Base-by-base conservation (phyloP, 1,284 basidiomycete species). In the Xerocomus cyaneibrunnescens region DNA sequence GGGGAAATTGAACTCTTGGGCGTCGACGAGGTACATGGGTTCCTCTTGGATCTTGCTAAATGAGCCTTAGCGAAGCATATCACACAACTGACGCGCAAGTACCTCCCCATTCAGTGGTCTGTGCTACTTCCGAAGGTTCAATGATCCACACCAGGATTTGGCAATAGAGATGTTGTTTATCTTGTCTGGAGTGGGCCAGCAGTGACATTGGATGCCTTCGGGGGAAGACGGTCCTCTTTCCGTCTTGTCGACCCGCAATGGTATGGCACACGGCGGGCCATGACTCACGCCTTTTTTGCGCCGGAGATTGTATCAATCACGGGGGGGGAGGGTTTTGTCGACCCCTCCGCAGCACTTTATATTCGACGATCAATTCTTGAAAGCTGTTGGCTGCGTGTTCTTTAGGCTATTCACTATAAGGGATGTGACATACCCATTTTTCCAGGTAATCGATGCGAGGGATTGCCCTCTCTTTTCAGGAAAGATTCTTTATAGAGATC, bases 301-400 rank as follows among this genome's bases (percentile, higher is more conserved):
- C 32, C 35, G 10, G 39, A 48, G 12, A 47, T 44, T 49, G 37
- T 35, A 14, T 49, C 40, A 14, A 17, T 48, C 39, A 34, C 39
- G 16, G 32, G 36, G 31, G 10, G 30, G 36, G 31, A 12, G 30
- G 34, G 48, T 16, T 37, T 23, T n/a, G 19, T 31, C 22, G 10
- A 17, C 36, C 9, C 4, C 7, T 21, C 45, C 16, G n/a, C 48
- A 35, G 22, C 59, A 56, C 42, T 54, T 54, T 35, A 60, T 75
- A 39, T 58, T 74, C 10, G 61, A 69, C 3, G 57, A 58, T 13
- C 44, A 62, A 34, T 54, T 57, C 17, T 57, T 65, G 28, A 57
- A 61, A 31, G 54, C 59, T 27, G 60, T 72, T 46, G 30, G 56
- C 41, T 75, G 71, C 65, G 36, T 28, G 36, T 34, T 31, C 23